phyloP scores from a whole-genome alignment of 1,284 basidiomycete genomes.

The Rhodotorula sp. region DNA sequence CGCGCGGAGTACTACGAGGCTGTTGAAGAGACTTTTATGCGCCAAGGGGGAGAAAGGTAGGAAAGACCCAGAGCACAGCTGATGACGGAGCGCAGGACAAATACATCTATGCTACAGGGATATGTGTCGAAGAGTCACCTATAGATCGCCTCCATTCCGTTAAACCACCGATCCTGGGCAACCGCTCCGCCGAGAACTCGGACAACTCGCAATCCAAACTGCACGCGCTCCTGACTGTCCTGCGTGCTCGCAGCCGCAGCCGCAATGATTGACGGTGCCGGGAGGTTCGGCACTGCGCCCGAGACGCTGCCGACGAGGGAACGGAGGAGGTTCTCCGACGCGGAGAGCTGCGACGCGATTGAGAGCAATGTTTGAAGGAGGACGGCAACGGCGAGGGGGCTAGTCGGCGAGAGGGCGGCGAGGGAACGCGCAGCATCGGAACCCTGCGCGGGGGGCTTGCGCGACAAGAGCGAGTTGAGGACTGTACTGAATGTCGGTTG shows the following conservation, averaged over 20 bases:
- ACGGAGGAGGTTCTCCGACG: slow-evolving; percentile 9
- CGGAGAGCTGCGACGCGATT: background rate
- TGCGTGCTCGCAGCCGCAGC: slow-evolving; percentile 7
- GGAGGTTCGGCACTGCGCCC: background rate
- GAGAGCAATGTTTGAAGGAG: slow-evolving; percentile 8
- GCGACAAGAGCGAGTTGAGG: slow-evolving; percentile 7
- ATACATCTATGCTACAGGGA: too few relatives aligned
- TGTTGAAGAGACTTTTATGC: too few relatives aligned
- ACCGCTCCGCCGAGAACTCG: slow-evolving; percentile 4
- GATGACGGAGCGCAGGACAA: too few relatives aligned
- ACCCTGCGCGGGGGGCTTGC: background rate
- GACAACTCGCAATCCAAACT: slow-evolving; percentile 5
- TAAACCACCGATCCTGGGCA: background rate
- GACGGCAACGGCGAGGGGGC: slow-evolving; percentile 7
- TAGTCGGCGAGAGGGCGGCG: background rate
- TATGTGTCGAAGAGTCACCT: too few relatives aligned
- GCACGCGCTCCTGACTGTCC: slow-evolving; percentile 10
- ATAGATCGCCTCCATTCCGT: slow-evolving; percentile 3
- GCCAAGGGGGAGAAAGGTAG: too few relatives aligned
- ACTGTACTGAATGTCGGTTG: slow-evolving; percentile 4
- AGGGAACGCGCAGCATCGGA: background rate
- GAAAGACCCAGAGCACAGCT: too few relatives aligned
- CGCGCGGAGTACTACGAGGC: too few relatives aligned
- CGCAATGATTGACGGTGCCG: background rate
- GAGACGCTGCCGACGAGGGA: background rate